Evolutionary conservation across 768 basidiomycete species (phyloP), one percentile per base, ranked within the genome.

Genomic region (Lactifluus subvellereus): DNA sequence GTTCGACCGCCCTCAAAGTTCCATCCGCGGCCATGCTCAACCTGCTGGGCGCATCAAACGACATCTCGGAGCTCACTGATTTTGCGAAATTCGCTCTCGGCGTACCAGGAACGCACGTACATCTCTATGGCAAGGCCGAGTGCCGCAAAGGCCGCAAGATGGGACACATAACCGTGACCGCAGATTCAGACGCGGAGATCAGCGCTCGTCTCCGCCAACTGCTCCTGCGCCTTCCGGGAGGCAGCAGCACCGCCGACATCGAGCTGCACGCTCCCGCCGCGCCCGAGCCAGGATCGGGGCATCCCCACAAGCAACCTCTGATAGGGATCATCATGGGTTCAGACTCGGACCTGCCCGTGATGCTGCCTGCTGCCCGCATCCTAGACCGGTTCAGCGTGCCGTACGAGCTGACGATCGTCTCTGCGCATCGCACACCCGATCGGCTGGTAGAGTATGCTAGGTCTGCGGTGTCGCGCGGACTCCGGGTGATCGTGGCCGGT

Each of bases 281-380:
- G 0, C 78, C 80, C 1, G 59, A 69, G 2, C 76, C 79, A 1
- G 76, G 79, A 2, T 76, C 79, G 18, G 83, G 83, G 1, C 78
- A 82, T 71, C 82, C 91, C 7, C 82, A 87, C 70, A 72, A 75
- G 0, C 78, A 84, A 55, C 94, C 96, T 6, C 80, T 98, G 11
- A 91, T 98, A 0, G 89, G 91, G 0, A 82, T 99, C 62, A 94
- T 99, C 72, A 99, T 98, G 97, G 97, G 97, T 18, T 96, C 94
- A 10, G 96, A 98, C 75, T 98, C 96, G 14, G 97, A 99, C 73
- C 77, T 99, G n/a, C 91, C 93, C 0, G 85, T 87, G 20, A 94
- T 99, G 88, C 80, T 91, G 16, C 88, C 94, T 6, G 92, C 91
- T 16, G 89, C 96, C 0, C 84, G 80, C 49, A 86, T 97, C 60